phyloP scores from a whole-genome alignment of 768 basidiomycete species.

The Amanita fuliginea region DNA sequence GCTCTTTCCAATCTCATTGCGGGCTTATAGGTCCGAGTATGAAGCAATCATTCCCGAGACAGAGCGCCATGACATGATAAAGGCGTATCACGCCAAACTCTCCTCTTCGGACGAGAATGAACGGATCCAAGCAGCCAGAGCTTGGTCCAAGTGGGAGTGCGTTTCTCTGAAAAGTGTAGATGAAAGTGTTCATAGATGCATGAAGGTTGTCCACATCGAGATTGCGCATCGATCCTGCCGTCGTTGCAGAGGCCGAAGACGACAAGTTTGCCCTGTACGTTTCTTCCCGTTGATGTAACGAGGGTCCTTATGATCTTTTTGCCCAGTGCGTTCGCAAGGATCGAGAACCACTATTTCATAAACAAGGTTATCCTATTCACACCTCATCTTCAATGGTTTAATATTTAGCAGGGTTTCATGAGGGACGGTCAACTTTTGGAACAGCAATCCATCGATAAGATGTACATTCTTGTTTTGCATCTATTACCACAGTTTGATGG shows the following conservation, averaged over 20 bases:
- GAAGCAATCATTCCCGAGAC: conserved; percentile 68
- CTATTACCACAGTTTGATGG: not conserved
- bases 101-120: conserved; percentile 59
- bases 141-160: conserved; percentile 89
- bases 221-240: conserved; percentile 55
- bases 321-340: conserved; percentile 69
- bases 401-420: conserved; percentile 60
- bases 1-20: not conserved
- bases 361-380: conserved; percentile 41
- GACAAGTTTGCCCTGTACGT: conserved; percentile 70
- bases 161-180: conserved; percentile 17
- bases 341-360: conserved; percentile 88
- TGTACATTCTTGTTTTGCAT: conserved; percentile 32
- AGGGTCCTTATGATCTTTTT: not conserved
- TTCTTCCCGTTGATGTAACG: not conserved
- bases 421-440: conserved; percentile 82
- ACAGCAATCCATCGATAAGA: conserved; percentile 77
- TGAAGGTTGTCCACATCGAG: conserved; percentile 75
- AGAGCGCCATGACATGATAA: conserved; percentile 70
- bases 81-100: conserved; percentile 76
- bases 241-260: conserved; percentile 56
- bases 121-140: conserved; percentile 61
- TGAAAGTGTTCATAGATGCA: not conserved
- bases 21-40: conserved; percentile 63
- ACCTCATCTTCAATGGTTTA: not conserved